These are phyloP conservation scores for Hypoxylon rickii DNA, from an alignment of 495 filamentous ascomycete genomes.

Conservation along the genomic window DNA sequence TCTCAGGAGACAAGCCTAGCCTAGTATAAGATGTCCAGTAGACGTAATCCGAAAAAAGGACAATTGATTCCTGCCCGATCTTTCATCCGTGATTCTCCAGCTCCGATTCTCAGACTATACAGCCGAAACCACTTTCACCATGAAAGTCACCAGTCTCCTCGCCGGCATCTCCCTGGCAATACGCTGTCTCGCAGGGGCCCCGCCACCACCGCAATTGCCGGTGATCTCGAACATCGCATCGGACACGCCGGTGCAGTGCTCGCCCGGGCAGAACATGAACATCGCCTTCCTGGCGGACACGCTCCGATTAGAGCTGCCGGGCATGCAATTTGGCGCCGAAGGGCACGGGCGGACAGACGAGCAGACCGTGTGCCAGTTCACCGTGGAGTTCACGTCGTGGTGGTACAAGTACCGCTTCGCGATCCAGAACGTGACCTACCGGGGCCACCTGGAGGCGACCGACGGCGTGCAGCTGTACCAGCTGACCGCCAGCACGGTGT, in stretches of 20 bases:
- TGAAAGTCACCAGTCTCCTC: slow-evolving; percentile 12
- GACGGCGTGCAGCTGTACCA: slow-evolving; percentile 25
- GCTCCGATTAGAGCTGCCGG: slow-evolving; percentile 20
- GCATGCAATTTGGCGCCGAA: slow-evolving; percentile 15
- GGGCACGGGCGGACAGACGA: slow-evolving; percentile 30
- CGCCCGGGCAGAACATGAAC: slow-evolving; percentile 23
- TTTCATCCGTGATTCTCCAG: background rate
- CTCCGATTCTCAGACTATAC: no score
- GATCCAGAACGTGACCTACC: slow-evolving; percentile 24
- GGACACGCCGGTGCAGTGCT: slow-evolving; percentile 18
- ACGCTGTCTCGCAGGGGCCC: slow-evolving; percentile 7
- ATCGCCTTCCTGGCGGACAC: slow-evolving; percentile 21
- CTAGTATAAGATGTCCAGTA: background rate
- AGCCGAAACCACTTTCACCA: background rate
- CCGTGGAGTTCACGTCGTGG: slow-evolving; percentile 24
- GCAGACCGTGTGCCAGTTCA: slow-evolving; percentile 23
- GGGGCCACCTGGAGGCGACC: slow-evolving; percentile 19
- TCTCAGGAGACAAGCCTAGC: background rate
- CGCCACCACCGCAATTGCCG: slow-evolving; percentile 24
- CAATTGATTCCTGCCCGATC: background rate
- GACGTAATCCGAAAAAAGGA: background rate
- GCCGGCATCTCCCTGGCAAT: slow-evolving; percentile 5
- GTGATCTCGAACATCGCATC: slow-evolving; percentile 11
- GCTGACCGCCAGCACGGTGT: slow-evolving; percentile 16
- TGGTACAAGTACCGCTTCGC: slow-evolving; percentile 32